Evolutionary conservation across 1,284 basidiomycete species (phyloP).

Genomic region (Flammula alnicola): DNA sequence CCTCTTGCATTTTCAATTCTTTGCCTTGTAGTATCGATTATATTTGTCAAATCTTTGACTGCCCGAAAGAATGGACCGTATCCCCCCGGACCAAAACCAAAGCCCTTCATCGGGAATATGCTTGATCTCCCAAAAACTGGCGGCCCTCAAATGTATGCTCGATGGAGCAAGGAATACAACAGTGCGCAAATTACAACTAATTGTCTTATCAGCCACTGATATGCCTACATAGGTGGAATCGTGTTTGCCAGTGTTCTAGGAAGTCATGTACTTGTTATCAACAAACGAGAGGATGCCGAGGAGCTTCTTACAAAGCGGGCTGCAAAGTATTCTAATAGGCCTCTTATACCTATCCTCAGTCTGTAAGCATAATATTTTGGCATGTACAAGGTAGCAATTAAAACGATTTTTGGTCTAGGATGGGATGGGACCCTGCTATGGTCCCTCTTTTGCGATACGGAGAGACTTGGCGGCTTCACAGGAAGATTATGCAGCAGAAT

Average conservation of each 20-base stretch:
- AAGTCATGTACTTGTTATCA: constrained; percentile 43
- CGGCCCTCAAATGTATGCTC: too few relatives aligned
- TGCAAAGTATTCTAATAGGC: constrained; percentile 44
- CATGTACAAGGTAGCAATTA: not conserved
- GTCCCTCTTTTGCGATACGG: constrained; percentile 29
- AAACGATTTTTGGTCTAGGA: constrained; percentile 14
- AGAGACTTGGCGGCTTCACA: constrained; percentile 29
- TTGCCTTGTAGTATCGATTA: too few relatives aligned
- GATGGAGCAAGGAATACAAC: too few relatives aligned
- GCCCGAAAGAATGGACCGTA: too few relatives aligned
- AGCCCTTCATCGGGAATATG: too few relatives aligned
- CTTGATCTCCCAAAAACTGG: too few relatives aligned
- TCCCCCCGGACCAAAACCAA: too few relatives aligned
- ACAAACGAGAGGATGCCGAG: constrained; percentile 36
- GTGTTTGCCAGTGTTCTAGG: constrained; percentile 41
- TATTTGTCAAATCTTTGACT: too few relatives aligned
- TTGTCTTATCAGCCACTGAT: not conserved
- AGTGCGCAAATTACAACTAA: too few relatives aligned
- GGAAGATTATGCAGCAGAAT: constrained; percentile 33
- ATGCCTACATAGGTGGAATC: constrained; percentile 34
- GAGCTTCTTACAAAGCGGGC: constrained; percentile 47
- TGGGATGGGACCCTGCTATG: constrained; percentile 29
- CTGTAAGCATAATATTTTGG: constrained; percentile 18
- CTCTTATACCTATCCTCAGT: constrained; percentile 27
- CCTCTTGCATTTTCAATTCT: too few relatives aligned